phyloP scores from a whole-genome alignment of 75 land plant genomes.

The Pinus tabuliformis region DNA sequence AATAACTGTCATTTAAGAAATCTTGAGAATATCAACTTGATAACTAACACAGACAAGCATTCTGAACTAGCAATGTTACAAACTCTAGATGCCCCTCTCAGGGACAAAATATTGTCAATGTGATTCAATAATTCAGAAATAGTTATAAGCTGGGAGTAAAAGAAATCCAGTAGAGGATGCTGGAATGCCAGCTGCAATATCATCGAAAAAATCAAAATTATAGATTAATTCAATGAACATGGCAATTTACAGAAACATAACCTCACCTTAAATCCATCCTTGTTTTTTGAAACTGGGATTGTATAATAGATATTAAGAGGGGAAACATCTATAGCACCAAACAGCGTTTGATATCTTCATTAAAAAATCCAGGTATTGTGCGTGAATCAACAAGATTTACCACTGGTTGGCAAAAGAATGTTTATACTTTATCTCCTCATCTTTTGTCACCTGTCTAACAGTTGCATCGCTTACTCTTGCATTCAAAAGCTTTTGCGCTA shows the following conservation, averaged over 20 bases:
- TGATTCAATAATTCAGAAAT: not conserved
- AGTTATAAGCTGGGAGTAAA: not conserved
- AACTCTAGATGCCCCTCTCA: no score
- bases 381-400: constrained; percentile 23
- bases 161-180: not conserved
- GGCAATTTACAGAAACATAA: not conserved
- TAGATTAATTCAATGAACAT: not conserved
- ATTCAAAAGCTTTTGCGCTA: constrained; percentile 52
- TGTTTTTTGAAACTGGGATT: not conserved
- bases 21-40: not conserved
- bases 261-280: not conserved
- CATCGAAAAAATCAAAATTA: not conserved
- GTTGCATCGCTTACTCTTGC: constrained; percentile 46
- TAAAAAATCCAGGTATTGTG: constrained; percentile 17
- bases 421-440: constrained; percentile 59
- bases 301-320: not conserved
- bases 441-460: constrained; percentile 39
- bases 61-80: no score
- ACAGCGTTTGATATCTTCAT: not conserved
- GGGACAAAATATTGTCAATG: not conserved
- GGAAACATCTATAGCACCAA: not conserved
- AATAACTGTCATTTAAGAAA: not conserved
- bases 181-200: not conserved
- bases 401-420: constrained; percentile 85
- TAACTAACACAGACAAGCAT: not conserved